Conservation (phyloP, 2,329 filamentous ascomycete species). For the Verticillium nonalfalfae region DNA sequence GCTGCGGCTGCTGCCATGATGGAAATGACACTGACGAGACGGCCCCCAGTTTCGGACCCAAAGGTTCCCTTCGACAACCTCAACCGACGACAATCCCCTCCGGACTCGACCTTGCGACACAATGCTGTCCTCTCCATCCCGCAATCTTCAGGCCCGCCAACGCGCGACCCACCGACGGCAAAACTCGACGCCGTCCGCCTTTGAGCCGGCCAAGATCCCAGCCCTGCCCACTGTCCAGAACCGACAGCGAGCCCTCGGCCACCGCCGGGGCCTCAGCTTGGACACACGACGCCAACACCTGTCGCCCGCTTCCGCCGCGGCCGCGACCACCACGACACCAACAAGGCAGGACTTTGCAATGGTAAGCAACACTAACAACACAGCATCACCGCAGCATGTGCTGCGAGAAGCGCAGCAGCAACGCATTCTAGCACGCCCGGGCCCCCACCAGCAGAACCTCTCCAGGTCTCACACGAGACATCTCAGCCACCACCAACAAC, state of each 20-base stretch:
- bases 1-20: too few relatives aligned
- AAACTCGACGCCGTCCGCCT: conserved; percentile 74
- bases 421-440: conserved; percentile 69
- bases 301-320: conserved; percentile 16
- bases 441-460: conserved; percentile 35
- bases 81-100: conserved; percentile 49
- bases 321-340: conserved; percentile 27
- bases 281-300: conserved; percentile 62
- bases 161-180: conserved; percentile 73
- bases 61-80: conserved; percentile 43
- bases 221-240: conserved; percentile 53
- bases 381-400: conserved; percentile 60
- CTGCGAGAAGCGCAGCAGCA: conserved; percentile 90
- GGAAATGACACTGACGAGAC: conserved; percentile 17
- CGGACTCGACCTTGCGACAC: conserved; percentile 65
- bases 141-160: conserved; percentile 67
- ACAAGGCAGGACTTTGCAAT: conserved; percentile 41
- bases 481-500: conserved; percentile 18
- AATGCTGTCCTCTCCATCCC: conserved; percentile 71
- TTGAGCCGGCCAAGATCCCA: conserved; percentile 66
- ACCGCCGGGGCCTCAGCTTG: conserved; percentile 80
- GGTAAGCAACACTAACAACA: conserved; percentile 50
- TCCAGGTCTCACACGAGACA: conserved; percentile 5
- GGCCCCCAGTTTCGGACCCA: conserved; percentile 33
- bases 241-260: conserved; percentile 39